phyloP scores from a whole-genome alignment of 495 filamentous ascomycete genomes.

The Pyronema domesticum region DNA sequence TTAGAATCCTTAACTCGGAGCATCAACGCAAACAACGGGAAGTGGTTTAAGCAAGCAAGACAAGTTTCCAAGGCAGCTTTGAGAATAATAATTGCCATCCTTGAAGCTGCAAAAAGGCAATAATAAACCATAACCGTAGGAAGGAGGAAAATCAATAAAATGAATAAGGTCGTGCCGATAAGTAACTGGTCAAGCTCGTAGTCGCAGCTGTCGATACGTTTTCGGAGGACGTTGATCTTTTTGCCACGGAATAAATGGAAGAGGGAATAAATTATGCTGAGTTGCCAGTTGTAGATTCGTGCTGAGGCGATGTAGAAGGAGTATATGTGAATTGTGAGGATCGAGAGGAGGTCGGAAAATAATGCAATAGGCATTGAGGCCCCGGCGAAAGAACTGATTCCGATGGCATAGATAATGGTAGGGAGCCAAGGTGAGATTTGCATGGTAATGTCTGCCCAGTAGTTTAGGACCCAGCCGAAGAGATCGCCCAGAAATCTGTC shows the following conservation, averaged over 20 bases:
- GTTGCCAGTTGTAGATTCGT: constrained; percentile 94
- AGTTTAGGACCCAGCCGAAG: constrained; percentile 95
- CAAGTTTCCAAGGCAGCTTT: constrained; percentile 81
- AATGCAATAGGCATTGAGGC: constrained; percentile 94
- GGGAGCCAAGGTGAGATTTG: constrained; percentile 65
- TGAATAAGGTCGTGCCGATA: constrained; percentile 91
- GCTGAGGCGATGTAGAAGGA: constrained; percentile 94
- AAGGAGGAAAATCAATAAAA: constrained; percentile 82
- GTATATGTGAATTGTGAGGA: constrained; percentile 90
- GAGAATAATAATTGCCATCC: constrained; percentile 83
- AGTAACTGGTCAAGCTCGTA: constrained; percentile 97
- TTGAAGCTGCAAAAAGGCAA: constrained; percentile 79
- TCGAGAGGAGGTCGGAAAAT: constrained; percentile 82
- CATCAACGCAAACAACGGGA: constrained; percentile 95
- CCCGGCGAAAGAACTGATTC: constrained; percentile 84
- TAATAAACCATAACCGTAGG: constrained; percentile 95
- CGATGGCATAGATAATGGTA: constrained; percentile 77
- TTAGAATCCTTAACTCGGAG: constrained; percentile 82
- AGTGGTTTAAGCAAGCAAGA: constrained; percentile 90
- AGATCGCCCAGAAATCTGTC: constrained; percentile 84
- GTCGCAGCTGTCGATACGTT: constrained; percentile 95
- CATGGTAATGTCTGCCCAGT: constrained; percentile 48
- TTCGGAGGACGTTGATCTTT: constrained; percentile 90
- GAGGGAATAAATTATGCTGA: constrained; percentile 84
- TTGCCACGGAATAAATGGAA: constrained; percentile 97